These are phyloP conservation scores for Globisporangium mamillatum DNA, from an alignment of 352 stramenopile species.

Conservation along the genomic window DNA sequence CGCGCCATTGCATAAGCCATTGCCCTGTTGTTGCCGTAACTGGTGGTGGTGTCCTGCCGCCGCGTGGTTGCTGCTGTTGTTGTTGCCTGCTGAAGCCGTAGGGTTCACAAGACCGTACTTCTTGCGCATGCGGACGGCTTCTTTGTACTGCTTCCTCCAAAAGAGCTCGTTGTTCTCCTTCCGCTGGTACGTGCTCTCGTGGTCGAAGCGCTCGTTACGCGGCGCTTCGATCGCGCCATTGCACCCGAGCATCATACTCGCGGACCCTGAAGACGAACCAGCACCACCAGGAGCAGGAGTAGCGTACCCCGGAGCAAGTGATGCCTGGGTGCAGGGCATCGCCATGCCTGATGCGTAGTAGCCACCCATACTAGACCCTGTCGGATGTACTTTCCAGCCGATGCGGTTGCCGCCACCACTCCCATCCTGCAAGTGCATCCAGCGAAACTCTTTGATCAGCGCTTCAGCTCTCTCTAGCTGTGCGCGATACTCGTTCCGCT, in stretches of 20 bases:
- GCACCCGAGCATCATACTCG: constrained; percentile 22
- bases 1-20: neutral
- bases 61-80: neutral
- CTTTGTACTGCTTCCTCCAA: constrained; percentile 55
- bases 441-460: constrained; percentile 37
- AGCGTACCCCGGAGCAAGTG: constrained; percentile 17
- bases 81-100: constrained; percentile 6
- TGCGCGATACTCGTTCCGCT: constrained; percentile 53
- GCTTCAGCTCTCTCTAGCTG: constrained; percentile 43
- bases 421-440: constrained; percentile 22
- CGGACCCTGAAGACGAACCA: neutral
- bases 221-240: constrained; percentile 31
- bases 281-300: neutral
- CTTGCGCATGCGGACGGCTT: constrained; percentile 54
- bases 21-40: neutral
- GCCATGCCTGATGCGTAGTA: constrained; percentile 11
- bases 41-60: constrained; percentile 1
- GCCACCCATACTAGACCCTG: constrained; percentile 15
- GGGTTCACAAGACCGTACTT: constrained; percentile 20
- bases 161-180: constrained; percentile 41
- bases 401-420: constrained; percentile 15
- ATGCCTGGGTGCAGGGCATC: constrained; percentile 23
- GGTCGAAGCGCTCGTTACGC: constrained; percentile 45
- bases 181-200: constrained; percentile 45
- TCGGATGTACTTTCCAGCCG: constrained; percentile 13